Evolutionary conservation across 78 protist species (phyloP).

Genomic region (Dictyostelium intermedium): DNA sequence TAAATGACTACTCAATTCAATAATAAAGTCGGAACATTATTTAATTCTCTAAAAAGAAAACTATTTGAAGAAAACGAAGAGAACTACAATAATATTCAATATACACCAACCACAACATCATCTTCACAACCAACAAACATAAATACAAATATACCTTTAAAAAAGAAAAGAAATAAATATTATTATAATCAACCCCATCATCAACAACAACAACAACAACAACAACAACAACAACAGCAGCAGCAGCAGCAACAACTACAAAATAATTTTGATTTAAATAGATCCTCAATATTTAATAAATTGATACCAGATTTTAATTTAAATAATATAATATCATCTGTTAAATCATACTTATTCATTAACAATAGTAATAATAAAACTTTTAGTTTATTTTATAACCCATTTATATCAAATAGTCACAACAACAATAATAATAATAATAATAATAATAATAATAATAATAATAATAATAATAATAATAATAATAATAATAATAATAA

Average conservation of each 20-base stretch:
- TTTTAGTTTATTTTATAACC: background rate
- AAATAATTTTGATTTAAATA: background rate
- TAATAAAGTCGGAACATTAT: background rate
- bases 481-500: background rate
- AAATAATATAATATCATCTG: background rate
- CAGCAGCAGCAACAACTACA: background rate
- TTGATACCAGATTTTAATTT: background rate
- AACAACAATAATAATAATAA: too few species aligned
- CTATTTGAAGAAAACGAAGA: background rate
- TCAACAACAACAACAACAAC: background rate
- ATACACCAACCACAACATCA: background rate
- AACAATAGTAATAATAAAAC: background rate
- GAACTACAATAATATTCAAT: background rate
- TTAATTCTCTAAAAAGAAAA: background rate
- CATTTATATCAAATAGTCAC: background rate
- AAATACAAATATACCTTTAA: background rate
- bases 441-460: background rate
- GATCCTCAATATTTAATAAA: background rate
- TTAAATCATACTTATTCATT: background rate
- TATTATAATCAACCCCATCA: background rate
- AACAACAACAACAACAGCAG: background rate
- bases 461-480: background rate
- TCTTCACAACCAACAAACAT: background rate
- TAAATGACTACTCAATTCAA: background rate
- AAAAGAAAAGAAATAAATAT: slow-evolving; percentile 1